These are phyloP conservation scores for Tolypocladium ophioglossoides DNA, from an alignment of 2,329 filamentous ascomycete genomes.

Conservation along the genomic window DNA sequence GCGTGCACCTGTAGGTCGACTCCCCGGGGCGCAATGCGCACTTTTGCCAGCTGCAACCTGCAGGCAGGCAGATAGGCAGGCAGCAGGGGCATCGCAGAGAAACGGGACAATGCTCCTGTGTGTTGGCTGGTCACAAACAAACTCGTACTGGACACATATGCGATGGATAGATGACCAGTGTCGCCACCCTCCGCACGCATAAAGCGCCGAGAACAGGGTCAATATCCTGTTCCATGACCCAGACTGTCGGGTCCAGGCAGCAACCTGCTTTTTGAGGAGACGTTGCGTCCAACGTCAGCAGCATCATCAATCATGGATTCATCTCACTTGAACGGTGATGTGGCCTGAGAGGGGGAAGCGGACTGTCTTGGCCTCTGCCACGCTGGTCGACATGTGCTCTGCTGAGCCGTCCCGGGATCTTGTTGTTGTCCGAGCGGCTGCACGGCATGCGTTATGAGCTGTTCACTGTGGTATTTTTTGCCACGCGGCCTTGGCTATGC, in stretches of 20 bases:
- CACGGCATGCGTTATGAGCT: neutral
- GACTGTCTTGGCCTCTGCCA: too few species aligned
- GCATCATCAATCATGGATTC: neutral
- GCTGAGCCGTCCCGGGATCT: neutral
- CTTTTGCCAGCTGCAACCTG: neutral
- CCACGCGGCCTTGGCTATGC: neutral
- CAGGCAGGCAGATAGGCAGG: neutral
- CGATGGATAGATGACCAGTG: neutral
- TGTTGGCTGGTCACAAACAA: neutral
- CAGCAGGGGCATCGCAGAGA: neutral
- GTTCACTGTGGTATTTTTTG: neutral
- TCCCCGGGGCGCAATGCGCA: neutral
- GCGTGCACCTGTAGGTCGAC: neutral
- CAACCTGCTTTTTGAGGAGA: conserved; percentile 3
- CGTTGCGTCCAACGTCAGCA: conserved; percentile 3
- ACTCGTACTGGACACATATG: neutral
- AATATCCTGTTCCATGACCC: conserved; percentile 1
- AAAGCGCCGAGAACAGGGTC: neutral
- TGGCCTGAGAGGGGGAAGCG: neutral
- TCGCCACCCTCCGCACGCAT: neutral
- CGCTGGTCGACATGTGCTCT: neutral
- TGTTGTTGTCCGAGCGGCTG: neutral
- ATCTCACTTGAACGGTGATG: neutral
- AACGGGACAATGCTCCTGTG: neutral
- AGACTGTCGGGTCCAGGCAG: conserved; percentile 5